Conservation (phyloP, 2,329 filamentous ascomycete genomes). For the Didymella glomerata region DNA sequence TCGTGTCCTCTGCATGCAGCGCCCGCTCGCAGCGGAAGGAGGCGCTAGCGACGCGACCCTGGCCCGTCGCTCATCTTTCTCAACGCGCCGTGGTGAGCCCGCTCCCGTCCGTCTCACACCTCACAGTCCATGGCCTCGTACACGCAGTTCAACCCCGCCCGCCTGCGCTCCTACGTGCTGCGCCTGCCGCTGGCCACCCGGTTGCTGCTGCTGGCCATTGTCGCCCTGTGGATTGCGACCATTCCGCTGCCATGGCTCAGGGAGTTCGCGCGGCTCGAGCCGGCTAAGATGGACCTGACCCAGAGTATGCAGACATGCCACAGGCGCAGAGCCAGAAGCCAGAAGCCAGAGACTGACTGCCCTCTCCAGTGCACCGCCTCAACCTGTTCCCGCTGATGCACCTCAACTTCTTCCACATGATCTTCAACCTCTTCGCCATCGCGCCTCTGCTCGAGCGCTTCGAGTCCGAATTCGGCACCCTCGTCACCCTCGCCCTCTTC, state of each 20-base stretch:
- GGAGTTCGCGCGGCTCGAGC: slow-evolving; percentile 81
- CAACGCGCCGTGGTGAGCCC: slow-evolving; percentile 24
- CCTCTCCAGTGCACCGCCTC: slow-evolving; percentile 78
- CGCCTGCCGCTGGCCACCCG: slow-evolving; percentile 91
- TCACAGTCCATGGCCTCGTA: slow-evolving; percentile 53
- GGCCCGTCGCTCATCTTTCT: slow-evolving; percentile 11
- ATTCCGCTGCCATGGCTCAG: slow-evolving; percentile 76
- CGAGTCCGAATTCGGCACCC: slow-evolving; percentile 88
- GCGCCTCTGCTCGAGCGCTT: slow-evolving; percentile 92
- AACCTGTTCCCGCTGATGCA: slow-evolving; percentile 95
- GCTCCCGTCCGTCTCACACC: slow-evolving; percentile 17
- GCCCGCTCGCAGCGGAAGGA: too few relatives aligned
- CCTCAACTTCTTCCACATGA: slow-evolving; percentile 77
- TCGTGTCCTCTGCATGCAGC: slow-evolving; percentile 25
- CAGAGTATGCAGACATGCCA: slow-evolving; percentile 66
- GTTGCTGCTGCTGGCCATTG: slow-evolving; percentile 70
- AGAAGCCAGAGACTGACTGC: neutral
- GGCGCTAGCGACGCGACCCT: slow-evolving; percentile 18
- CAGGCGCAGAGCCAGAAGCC: too few relatives aligned
- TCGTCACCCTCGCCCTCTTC: slow-evolving; percentile 87
- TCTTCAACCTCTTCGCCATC: slow-evolving; percentile 81
- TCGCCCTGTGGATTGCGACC: slow-evolving; percentile 73
- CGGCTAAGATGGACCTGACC: slow-evolving; percentile 74
- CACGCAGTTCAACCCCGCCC: slow-evolving; percentile 72
- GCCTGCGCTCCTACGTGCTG: slow-evolving; percentile 81